These are phyloP conservation scores for Didymella lethalis DNA, from an alignment of 2,329 filamentous ascomycete genomes.

Conservation along the genomic window DNA sequence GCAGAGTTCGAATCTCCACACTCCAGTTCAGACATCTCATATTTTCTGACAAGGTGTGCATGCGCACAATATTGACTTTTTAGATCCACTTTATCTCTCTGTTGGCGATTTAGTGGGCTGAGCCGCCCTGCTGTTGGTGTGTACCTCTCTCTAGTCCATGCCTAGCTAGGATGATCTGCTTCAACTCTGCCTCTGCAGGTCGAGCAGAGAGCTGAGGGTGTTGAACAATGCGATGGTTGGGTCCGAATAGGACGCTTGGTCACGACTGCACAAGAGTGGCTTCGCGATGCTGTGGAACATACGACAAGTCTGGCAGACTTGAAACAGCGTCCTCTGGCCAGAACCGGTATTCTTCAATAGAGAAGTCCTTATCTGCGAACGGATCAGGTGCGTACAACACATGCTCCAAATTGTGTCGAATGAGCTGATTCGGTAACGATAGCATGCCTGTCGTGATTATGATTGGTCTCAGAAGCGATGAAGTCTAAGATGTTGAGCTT, in stretches of 20 bases:
- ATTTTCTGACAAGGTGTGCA: too few species aligned
- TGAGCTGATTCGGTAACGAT: background rate
- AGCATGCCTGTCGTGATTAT: background rate
- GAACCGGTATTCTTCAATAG: background rate
- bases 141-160: too few species aligned
- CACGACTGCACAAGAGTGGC: background rate
- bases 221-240: too few species aligned
- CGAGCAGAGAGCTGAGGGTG: too few species aligned
- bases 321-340: background rate
- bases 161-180: too few species aligned
- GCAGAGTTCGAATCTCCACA: too few species aligned
- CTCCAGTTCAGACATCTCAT: too few species aligned
- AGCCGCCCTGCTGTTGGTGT: too few species aligned
- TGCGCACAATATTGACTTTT: too few species aligned
- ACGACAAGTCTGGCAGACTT: background rate
- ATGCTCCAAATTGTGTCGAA: background rate
- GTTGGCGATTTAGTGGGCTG: too few species aligned
- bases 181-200: too few species aligned
- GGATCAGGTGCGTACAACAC: background rate
- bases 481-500: background rate
- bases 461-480: background rate
- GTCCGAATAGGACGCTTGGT: background rate
- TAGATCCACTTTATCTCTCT: too few species aligned
- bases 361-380: background rate
- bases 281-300: background rate